Conservation (phyloP, 1,284 basidiomycete species). For the Flammula alnicola region DNA sequence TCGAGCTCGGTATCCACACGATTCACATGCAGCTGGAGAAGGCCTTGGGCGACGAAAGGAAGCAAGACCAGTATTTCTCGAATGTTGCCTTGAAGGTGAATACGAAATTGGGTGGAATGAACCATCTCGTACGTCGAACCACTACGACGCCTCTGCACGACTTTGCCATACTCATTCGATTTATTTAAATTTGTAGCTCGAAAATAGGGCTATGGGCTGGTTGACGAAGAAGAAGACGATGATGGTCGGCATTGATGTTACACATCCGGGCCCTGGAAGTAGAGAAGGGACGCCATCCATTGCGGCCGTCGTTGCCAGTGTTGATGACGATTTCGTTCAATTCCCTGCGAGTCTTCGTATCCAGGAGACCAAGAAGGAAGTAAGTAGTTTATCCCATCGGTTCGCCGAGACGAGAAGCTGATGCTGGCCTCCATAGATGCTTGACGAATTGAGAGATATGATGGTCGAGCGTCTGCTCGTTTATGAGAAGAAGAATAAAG, state of each 20-base stretch:
- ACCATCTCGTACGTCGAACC: constrained; percentile 55
- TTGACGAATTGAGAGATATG: constrained; percentile 67
- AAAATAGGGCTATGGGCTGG: constrained; percentile 61
- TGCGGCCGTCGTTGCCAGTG: constrained; percentile 76
- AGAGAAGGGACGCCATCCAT: constrained; percentile 72
- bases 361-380: constrained; percentile 70
- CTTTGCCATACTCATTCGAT: background rate
- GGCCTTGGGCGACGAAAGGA: constrained; percentile 53
- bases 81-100: constrained; percentile 75
- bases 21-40: constrained; percentile 66
- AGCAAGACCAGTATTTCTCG: constrained; percentile 77
- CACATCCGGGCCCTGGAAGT: constrained; percentile 66
- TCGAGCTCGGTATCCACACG: constrained; percentile 70
- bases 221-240: constrained; percentile 69
- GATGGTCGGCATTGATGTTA: constrained; percentile 82
- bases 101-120: constrained; percentile 78
- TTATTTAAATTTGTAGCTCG: constrained; percentile 42
- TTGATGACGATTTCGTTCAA: constrained; percentile 68
- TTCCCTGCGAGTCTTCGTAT: constrained; percentile 72
- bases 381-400: constrained; percentile 30
- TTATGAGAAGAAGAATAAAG: constrained; percentile 56
- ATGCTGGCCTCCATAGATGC: constrained; percentile 53
- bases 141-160: background rate
- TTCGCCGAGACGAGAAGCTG: background rate
- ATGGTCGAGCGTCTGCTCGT: constrained; percentile 66